A percentile compares a stretch with the other conserved stretches of the same genome.
Conservation (phyloP, 1,284 basidiomycete species). For the Heimioporus retisporus region DNA sequence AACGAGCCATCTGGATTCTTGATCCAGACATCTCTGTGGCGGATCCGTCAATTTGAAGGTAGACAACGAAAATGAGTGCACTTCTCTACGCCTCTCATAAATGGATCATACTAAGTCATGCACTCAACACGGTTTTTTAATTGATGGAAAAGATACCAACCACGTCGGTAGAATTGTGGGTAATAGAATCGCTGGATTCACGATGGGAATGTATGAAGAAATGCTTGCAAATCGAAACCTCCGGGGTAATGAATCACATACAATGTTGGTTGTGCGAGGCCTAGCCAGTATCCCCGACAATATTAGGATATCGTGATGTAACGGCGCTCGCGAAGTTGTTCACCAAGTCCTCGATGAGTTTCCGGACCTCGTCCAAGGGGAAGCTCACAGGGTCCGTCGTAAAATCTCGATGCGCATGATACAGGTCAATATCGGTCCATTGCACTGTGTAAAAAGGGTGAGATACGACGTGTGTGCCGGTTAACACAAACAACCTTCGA, state of each 20-base stretch:
- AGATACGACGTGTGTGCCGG: background rate
- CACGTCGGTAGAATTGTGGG: conserved; percentile 48
- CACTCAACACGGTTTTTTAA: background rate
- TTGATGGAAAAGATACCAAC: conserved; percentile 25
- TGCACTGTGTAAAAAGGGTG: conserved; percentile 52
- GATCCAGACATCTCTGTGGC: conserved; percentile 63
- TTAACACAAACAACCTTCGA: conserved; percentile 58
- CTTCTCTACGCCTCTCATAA: conserved; percentile 53
- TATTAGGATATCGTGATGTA: no score
- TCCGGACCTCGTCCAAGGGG: conserved; percentile 63
- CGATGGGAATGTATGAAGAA: conserved; percentile 51
- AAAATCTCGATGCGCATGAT: conserved; percentile 73
- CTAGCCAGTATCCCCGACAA: no score
- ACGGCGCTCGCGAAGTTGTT: conserved; percentile 20
- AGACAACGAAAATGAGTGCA: conserved; percentile 26
- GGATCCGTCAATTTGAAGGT: background rate
- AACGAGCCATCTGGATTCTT: conserved; percentile 71
- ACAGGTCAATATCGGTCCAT: conserved; percentile 84
- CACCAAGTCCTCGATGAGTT: conserved; percentile 69
- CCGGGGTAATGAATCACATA: conserved; percentile 2
- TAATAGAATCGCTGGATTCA: conserved; percentile 47
- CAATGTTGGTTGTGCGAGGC: conserved; percentile 11
- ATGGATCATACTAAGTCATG: conserved; percentile 52
- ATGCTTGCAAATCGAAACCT: background rate
- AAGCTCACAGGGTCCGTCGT: conserved; percentile 73